These are phyloP conservation scores for Chaetomium sp. DNA, from an alignment of 2,329 filamentous ascomycete genomes.

Conservation along the genomic window DNA sequence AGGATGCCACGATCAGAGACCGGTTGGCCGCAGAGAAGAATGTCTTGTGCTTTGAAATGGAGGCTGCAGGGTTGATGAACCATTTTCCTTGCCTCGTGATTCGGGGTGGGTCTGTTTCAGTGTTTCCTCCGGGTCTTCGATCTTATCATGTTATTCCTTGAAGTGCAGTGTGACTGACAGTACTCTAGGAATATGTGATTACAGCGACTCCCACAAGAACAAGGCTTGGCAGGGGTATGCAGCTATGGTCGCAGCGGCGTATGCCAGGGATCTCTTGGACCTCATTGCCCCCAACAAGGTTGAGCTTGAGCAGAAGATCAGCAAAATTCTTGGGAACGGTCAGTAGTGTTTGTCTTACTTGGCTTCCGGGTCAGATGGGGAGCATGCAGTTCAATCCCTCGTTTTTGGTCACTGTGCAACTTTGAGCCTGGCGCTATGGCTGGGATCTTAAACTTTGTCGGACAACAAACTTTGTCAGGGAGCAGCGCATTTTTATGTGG, in stretches of 20 bases:
- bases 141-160: too few species aligned
- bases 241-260: neutral
- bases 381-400: too few species aligned
- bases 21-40: neutral
- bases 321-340: neutral
- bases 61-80: neutral
- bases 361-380: too few species aligned
- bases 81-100: neutral
- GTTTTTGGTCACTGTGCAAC: too few species aligned
- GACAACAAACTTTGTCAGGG: too few species aligned
- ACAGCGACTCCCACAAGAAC: slow-evolving; percentile 1
- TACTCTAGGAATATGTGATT: neutral
- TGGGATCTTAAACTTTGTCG: too few species aligned
- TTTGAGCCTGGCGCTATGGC: too few species aligned
- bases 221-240: neutral
- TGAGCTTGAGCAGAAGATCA: neutral
- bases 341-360: neutral
- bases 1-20: neutral
- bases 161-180: too few species aligned
- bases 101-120: neutral
- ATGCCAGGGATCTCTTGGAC: neutral
- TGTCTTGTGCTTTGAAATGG: neutral
- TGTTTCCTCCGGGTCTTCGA: too few species aligned
- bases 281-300: neutral
- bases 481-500: too few species aligned